Conservation (phyloP, 371 early-diverging fungal species). For the Zancudomyces culisetae region DNA sequence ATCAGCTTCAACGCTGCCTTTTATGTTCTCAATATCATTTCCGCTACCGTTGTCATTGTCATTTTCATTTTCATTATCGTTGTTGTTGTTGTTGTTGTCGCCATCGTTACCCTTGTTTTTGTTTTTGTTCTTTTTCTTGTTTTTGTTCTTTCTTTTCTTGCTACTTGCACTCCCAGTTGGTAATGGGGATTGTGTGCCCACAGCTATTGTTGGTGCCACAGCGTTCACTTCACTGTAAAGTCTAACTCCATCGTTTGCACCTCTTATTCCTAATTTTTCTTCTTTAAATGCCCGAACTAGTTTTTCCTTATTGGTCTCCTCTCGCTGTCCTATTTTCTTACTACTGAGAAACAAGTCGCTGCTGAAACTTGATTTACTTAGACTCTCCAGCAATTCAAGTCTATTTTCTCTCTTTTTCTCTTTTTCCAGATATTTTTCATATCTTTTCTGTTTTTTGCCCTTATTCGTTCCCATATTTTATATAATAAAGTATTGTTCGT, state of each 20-base stretch:
- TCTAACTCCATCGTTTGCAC: constrained; percentile 16
- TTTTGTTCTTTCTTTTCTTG: too few relatives aligned
- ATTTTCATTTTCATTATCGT: not conserved
- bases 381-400: constrained; percentile 55
- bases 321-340: constrained; percentile 44
- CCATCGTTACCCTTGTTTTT: not conserved
- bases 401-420: constrained; percentile 88
- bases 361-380: constrained; percentile 44
- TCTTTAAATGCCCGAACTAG: constrained; percentile 15
- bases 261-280: constrained; percentile 16
- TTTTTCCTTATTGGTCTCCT: constrained; percentile 18
- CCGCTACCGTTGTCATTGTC: too few relatives aligned
- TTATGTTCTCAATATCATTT: too few relatives aligned
- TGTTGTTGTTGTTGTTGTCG: too few relatives aligned
- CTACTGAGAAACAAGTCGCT: constrained; percentile 64
- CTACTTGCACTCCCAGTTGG: not conserved
- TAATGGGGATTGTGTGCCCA: not conserved
- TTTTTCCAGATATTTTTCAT: constrained; percentile 74
- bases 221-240: constrained; percentile 12
- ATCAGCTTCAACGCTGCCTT: too few relatives aligned
- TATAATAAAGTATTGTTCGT: too few relatives aligned
- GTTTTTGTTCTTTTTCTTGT: not conserved
- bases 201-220: not conserved
- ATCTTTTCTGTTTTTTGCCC: constrained; percentile 48
- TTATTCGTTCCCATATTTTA: constrained; percentile 26